Base-by-base conservation (phyloP, 768 basidiomycete species). In the Dacryopinax primogenitus region DNA sequence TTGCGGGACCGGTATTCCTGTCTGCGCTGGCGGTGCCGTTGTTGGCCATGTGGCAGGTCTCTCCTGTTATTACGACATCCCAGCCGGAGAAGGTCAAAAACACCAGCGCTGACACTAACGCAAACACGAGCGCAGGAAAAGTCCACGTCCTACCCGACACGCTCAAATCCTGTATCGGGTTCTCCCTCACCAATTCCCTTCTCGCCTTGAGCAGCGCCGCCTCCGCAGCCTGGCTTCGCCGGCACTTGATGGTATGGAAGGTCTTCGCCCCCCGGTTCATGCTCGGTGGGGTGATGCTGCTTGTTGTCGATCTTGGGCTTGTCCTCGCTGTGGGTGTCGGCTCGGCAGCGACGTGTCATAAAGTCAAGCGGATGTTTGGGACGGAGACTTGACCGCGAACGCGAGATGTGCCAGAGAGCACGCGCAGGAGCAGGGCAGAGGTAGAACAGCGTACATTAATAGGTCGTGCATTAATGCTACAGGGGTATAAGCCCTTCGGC, bases 191-290 rank as follows among this genome's bases (percentile, higher is more conserved):
- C 71, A 88, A 86, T 72, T 74, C 80, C 4, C 70, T 77, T 3
- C 71, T 93, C 26, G 74, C 91, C 1, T 71, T 93, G 2, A 86
- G 88, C 2, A 82, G 84, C 16, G 86, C 90, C 1, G 74, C 83
- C 4, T 84, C 84, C 65, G 85, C 90, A 0, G 88, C 91, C 7
- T 82, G 85, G 69, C 75, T 94, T 63, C 76, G 92, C 68, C 74
- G 92, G 47, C 93, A 97, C 73, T 74, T 96, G 68, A 96, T 96
- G 93, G 93, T 97, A 26, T 99, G 96, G 96, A 97, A 98, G 76
- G 86, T 98, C 2, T 99, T 97, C 71, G 95, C 94, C 36, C 96
- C 96, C 67, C 77, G 95, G 67, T 96, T 94, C 73, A 94, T 97
- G 86, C 72, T 83, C 16, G 88, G 82, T 0, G 90, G 83, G 0